Evolutionary conservation across 208 protist species (phyloP).

Genomic region (Kentomonas sorsogonicus): DNA sequence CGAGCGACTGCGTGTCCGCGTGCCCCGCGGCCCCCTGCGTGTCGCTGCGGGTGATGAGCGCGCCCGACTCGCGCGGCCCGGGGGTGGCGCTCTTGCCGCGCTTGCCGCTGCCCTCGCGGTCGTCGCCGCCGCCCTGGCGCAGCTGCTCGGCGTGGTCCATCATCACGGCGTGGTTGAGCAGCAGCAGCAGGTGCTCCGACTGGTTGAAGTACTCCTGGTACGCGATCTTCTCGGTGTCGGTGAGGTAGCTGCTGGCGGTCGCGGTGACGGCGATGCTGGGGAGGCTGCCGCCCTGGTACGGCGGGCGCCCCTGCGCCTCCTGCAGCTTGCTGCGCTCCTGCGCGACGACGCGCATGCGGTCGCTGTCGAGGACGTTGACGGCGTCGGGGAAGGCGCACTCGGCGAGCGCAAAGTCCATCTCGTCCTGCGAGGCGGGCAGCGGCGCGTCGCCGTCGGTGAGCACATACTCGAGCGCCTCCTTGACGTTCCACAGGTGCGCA

Average conservation of each 20-base stretch:
- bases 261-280: constrained; percentile 42
- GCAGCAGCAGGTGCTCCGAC: constrained; percentile 66
- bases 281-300: constrained; percentile 48
- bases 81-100: too few species aligned
- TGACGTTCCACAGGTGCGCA: constrained; percentile 54
- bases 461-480: constrained; percentile 78
- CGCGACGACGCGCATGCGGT: constrained; percentile 58
- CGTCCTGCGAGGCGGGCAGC: constrained; percentile 37
- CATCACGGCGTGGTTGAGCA: constrained; percentile 54
- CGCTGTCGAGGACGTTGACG: constrained; percentile 52
- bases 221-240: constrained; percentile 73
- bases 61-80: background rate
- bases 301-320: constrained; percentile 67
- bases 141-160: constrained; percentile 24
- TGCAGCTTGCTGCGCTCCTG: constrained; percentile 64
- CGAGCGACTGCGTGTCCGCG: too few species aligned
- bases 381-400: constrained; percentile 52
- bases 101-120: background rate
- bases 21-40: constrained; percentile 3
- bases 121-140: background rate
- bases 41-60: constrained; percentile 8
- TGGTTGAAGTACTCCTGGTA: constrained; percentile 86
- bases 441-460: constrained; percentile 34
- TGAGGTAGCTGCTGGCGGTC: constrained; percentile 68
- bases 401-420: constrained; percentile 41